These are phyloP conservation scores for Parascedosporium putredinis DNA, from an alignment of 2,329 filamentous ascomycete genomes.

Conservation along the genomic window DNA sequence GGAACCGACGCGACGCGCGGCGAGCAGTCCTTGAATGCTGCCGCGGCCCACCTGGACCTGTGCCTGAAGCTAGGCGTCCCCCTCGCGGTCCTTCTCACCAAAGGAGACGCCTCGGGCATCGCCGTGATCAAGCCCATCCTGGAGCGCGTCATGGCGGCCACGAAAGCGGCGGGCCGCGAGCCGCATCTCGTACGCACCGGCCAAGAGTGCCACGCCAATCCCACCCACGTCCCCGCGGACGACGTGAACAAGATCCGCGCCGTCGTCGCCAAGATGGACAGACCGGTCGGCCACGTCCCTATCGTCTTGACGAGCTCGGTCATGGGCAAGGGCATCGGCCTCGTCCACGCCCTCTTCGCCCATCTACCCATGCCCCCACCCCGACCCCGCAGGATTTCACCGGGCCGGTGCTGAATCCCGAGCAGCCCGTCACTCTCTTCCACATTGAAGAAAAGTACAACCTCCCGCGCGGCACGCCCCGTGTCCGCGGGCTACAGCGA, in stretches of 20 bases:
- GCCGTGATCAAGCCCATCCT: conserved; percentile 61
- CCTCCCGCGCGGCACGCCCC: conserved; percentile 50
- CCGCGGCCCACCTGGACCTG: conserved; percentile 70
- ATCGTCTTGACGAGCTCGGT: conserved; percentile 83
- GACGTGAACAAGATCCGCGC: conserved; percentile 50
- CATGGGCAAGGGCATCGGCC: conserved; percentile 69
- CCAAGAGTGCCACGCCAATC: conserved; percentile 34
- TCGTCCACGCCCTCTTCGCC: conserved; percentile 71
- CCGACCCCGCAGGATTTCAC: conserved; percentile 44
- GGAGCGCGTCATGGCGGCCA: conserved; percentile 59
- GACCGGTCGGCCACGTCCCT: conserved; percentile 52
- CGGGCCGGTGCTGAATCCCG: conserved; percentile 45
- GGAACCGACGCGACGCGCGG: neutral
- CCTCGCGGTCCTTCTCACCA: conserved; percentile 76
- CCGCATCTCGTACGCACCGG: conserved; percentile 62
- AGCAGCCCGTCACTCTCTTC: conserved; percentile 59
- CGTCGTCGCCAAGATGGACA: conserved; percentile 39
- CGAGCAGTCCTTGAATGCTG: conserved; percentile 42
- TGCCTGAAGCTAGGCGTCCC: conserved; percentile 73
- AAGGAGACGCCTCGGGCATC: conserved; percentile 77
- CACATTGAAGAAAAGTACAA: conserved; percentile 87
- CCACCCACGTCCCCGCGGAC: conserved; percentile 43
- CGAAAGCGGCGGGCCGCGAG: conserved; percentile 65
- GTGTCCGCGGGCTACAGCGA: conserved; percentile 13
- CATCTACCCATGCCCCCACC: conserved; percentile 58